Base-by-base conservation (phyloP, 768 basidiomycete genomes). In the Tylopilus rubrobrunneus region DNA sequence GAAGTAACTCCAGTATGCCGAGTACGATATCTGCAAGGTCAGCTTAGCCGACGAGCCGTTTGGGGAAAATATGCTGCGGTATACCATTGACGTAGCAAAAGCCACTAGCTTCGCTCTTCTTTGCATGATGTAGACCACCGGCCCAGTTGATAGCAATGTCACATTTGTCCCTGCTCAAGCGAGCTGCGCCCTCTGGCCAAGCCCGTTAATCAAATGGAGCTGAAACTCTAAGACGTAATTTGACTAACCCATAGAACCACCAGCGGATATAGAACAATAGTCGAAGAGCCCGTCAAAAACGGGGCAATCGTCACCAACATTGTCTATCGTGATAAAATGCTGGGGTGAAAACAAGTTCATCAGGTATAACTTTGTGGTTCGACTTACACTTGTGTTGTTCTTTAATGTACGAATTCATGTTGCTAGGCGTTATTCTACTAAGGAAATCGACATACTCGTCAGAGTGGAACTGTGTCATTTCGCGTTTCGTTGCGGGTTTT, bases 81-180 rank as follows among this genome's bases (percentile, higher is more conserved):
- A 39, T 55, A 94, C 94, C 96, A 64, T 98, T 98, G 42, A 98
- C 92, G 69, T 98, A 99, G 74, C 97, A 99, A 72, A 99, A 99
- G 2, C 97, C 97, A 62, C 92, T 95, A 0, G 97, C 97, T 73
- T 99, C 97, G 42, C 93, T 92, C 77, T 98, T 99, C 76, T 98
- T 99, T 3, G 97, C 94, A 67, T 99, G 97, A 69, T 99, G 97
- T 43, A 99, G 76, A 15, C 97, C 97, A 14, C 97, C 97, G 9
- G 97, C 96, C 97, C 97, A 99, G 66, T 99, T 99, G 51, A 99
- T 85, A 4, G 97, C 97, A 61, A 98, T 98, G 69, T 99, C 97
- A 68, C 95, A 98, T 68, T 98, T 98, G 72, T 98, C 94, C 55
- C 95, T 78, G 62, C 92, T 96, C 17, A 98, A 73, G 31, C 96